Evolutionary conservation across 192 early-diverging fungal species (phyloP), one percentile per base, ranked within the genome.

Genomic region (Jimgerdemannia lactiflua): DNA sequence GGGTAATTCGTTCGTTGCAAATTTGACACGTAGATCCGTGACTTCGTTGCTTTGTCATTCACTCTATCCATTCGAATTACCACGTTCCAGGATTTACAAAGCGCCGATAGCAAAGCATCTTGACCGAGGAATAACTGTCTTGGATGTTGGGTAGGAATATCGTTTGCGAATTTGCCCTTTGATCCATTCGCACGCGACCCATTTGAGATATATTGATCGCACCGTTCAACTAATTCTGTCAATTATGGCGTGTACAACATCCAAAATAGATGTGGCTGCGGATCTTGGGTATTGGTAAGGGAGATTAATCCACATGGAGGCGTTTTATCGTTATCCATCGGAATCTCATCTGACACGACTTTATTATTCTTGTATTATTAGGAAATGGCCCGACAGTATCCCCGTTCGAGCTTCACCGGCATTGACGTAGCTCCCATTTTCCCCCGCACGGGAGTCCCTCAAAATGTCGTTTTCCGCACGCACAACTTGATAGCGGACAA

Each of bases 61-160:
- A 10, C 49, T 10, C 14, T 14, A 59, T 59, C 6, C 14, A 6
- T 59, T 59, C 14, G 14, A 59, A 6, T 59, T 14, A 10, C 49
- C 14, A 59, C 2, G 14, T 59, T 14, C 14, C 14, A 59, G 49
- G 14, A 75, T 76, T 39, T 79, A 49, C 67, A 70, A 70, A 7
- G 69, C 78, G 4, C 78, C 78, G 4, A 67, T 79, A 18, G 70
- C 75, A 4, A 71, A 72, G 19, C 19, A 70, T 3, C 29, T 79
- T 65, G 64, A 19, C 11, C 54, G 29, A 19, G 78, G 78, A 8
- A 70, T 42, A 11, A 68, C 67, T 14, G 74, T 79, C 14, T 42
- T 79, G 4, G 78, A 79, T 63, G 70, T 75, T 29, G 74, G 78
- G 78, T 79, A 72, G 39, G 70, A 69, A 14, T 18, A 72, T 59